Conservation (phyloP, 768 basidiomycete species). For the Hericium rajendrae region DNA sequence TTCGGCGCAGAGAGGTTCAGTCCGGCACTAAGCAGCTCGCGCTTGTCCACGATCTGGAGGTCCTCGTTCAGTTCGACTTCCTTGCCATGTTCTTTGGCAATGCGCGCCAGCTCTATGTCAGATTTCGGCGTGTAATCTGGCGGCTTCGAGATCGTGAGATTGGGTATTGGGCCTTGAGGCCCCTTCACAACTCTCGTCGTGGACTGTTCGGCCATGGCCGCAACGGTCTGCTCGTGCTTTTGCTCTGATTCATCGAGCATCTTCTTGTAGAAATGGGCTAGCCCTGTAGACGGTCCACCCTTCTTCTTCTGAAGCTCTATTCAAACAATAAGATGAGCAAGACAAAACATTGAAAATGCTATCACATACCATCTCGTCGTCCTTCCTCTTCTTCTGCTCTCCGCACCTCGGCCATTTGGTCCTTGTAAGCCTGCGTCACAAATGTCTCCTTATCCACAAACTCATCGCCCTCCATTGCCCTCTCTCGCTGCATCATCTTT, state of each 20-base stretch:
- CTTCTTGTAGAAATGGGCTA: constrained; percentile 78
- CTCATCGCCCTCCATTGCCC: constrained; percentile 87
- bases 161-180: constrained; percentile 51
- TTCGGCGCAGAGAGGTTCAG: constrained; percentile 83
- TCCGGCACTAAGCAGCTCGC: constrained; percentile 84
- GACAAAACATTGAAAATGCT: neutral
- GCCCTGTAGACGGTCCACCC: constrained; percentile 52
- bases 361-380: constrained; percentile 65
- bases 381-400: constrained; percentile 90
- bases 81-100: constrained; percentile 68
- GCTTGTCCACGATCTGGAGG: constrained; percentile 93
- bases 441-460: constrained; percentile 95
- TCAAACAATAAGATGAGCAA: neutral
- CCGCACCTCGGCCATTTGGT: constrained; percentile 88
- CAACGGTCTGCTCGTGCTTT: constrained; percentile 80
- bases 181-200: constrained; percentile 48
- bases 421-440: constrained; percentile 94
- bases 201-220: constrained; percentile 40
- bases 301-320: constrained; percentile 50
- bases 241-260: constrained; percentile 72
- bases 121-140: constrained; percentile 50
- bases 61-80: constrained; percentile 93
- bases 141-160: constrained; percentile 72
- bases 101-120: constrained; percentile 63
- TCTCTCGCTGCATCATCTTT: constrained; percentile 92